A percentile compares a stretch with the other conserved stretches of the same genome.
These are phyloP conservation scores for Aspergillus brunneoviolaceus DNA, from an alignment of 2,329 filamentous ascomycete genomes.

Conservation along the genomic window DNA sequence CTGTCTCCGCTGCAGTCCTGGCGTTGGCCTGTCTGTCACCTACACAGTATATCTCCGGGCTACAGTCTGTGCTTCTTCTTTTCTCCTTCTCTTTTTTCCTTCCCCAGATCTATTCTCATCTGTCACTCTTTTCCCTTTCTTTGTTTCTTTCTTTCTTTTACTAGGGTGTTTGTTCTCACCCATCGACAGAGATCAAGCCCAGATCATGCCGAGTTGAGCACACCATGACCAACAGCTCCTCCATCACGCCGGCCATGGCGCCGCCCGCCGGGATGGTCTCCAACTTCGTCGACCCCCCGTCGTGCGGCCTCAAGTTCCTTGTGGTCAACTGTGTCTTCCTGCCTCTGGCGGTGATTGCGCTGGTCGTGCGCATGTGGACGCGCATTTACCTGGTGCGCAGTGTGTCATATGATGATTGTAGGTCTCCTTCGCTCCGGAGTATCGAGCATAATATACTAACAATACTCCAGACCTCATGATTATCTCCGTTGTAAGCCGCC, in stretches of 20 bases:
- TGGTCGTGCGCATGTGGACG: conserved; percentile 27
- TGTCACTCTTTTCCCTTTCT: neutral
- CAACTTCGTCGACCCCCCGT: conserved; percentile 30
- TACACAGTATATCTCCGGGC: neutral
- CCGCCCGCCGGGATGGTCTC: conserved; percentile 27
- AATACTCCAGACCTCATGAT: conserved; percentile 26
- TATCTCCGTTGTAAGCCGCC: conserved; percentile 20
- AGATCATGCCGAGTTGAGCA: neutral
- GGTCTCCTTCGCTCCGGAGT: conserved; percentile 7
- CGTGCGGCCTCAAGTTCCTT: conserved; percentile 23
- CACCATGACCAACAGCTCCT: conserved; percentile 16
- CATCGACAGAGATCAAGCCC: too few relatives aligned
- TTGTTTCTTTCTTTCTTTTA: too few relatives aligned
- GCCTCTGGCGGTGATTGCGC: conserved; percentile 20
- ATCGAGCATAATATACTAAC: neutral
- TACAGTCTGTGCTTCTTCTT: neutral
- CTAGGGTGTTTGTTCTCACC: too few relatives aligned
- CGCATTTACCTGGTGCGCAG: conserved; percentile 26
- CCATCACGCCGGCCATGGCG: conserved; percentile 23
- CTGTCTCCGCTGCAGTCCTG: neutral
- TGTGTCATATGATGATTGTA: conserved; percentile 30
- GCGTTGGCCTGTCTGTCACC: too few relatives aligned
- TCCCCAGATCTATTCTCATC: neutral
- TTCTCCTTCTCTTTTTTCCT: neutral
- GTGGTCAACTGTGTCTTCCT: conserved; percentile 31